Evolutionary conservation across 768 basidiomycete species (phyloP).

Genomic region (Lepiota subincarnata): DNA sequence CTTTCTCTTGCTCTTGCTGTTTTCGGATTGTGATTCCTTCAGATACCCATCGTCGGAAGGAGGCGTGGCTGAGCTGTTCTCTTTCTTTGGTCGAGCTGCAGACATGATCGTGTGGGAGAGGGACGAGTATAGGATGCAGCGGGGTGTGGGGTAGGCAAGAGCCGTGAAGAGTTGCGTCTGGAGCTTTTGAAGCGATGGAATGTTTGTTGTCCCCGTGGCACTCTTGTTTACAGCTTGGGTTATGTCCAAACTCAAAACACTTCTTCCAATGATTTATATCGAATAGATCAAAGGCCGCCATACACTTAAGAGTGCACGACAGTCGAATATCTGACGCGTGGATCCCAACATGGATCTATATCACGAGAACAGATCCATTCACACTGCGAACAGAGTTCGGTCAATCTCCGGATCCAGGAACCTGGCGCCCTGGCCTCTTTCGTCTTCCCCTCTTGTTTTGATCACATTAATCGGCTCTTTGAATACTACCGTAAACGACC

Average conservation of each 20-base stretch:
- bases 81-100: slow-evolving; percentile 64
- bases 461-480: slow-evolving; percentile 30
- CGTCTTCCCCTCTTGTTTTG: slow-evolving; percentile 24
- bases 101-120: slow-evolving; percentile 48
- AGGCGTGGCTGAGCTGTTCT: slow-evolving; percentile 54
- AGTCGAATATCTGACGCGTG: slow-evolving; percentile 11
- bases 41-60: slow-evolving; percentile 59
- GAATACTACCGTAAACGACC: slow-evolving; percentile 22
- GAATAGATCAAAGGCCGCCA: slow-evolving; percentile 11
- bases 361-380: slow-evolving; percentile 37
- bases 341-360: slow-evolving; percentile 24
- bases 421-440: slow-evolving; percentile 27
- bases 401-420: slow-evolving; percentile 41
- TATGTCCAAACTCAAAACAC: slow-evolving; percentile 28
- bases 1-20: slow-evolving; percentile 78
- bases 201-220: slow-evolving; percentile 42
- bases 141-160: slow-evolving; percentile 18
- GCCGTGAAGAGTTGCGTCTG: slow-evolving; percentile 20
- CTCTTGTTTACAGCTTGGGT: slow-evolving; percentile 35
- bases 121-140: slow-evolving; percentile 26
- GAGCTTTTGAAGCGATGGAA: slow-evolving; percentile 31
- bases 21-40: slow-evolving; percentile 58
- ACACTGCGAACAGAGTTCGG: slow-evolving; percentile 30
- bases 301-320: slow-evolving; percentile 10
- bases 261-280: slow-evolving; percentile 37